Evolutionary conservation across 352 stramenopile species (phyloP).

Genomic region (Globisporangium rhizosaccharum): DNA sequence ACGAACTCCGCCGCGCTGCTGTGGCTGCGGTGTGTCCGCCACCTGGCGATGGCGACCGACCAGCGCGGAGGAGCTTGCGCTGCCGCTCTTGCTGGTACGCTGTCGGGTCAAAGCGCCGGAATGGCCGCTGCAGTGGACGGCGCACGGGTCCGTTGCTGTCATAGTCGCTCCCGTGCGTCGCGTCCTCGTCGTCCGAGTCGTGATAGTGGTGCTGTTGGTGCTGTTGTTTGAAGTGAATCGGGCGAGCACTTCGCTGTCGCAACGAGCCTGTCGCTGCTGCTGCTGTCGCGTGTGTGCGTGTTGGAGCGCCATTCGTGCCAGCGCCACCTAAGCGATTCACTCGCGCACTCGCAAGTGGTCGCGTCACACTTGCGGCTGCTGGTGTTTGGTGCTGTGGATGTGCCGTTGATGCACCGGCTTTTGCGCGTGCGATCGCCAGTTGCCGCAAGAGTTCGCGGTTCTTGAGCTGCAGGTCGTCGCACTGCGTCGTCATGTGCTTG

Average conservation of each 20-base stretch:
- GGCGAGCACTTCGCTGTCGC: conserved; percentile 10
- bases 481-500: conserved; percentile 46
- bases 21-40: neutral
- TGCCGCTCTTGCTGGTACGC: conserved; percentile 77
- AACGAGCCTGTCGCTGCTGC: neutral
- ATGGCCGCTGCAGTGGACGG: conserved; percentile 15
- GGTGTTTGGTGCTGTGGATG: neutral
- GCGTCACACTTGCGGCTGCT: neutral
- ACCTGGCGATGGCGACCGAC: conserved; percentile 29
- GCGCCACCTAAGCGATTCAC: neutral
- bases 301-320: neutral
- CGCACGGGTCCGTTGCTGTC: neutral
- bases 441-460: conserved; percentile 74
- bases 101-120: conserved; percentile 74
- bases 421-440: conserved; percentile 55
- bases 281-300: neutral
- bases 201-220: neutral
- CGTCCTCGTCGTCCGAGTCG: conserved; percentile 27
- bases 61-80: conserved; percentile 33
- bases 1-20: neutral
- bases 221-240: conserved; percentile 19
- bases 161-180: neutral
- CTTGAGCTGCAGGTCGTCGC: conserved; percentile 65
- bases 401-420: conserved; percentile 13
- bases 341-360: neutral